Base-by-base conservation (phyloP, 1,139 yeast genomes). In the Yamadazyma aaseri region DNA sequence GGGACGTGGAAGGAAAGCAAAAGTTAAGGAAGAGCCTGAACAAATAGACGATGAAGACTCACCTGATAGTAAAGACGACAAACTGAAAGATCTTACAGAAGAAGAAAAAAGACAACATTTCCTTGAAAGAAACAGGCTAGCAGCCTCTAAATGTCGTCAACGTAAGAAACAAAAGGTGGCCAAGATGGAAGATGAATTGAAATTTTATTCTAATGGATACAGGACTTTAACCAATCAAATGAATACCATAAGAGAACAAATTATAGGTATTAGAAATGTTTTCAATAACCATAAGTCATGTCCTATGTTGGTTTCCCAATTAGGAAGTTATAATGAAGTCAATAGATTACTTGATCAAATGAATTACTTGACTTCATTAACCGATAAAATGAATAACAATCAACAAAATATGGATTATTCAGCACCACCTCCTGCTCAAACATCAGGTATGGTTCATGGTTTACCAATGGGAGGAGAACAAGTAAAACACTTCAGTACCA, bases 131-230 rank as follows among this genome's bases (percentile, higher is more conserved):
- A 92, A 92, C 57, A 73, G 98, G 41, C 79, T 92, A 10, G 99
- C 99, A 0, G 98, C 98, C 0, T 80, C 94, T 25, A 90, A 89
- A 58, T 94, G 97, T 65, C 78, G 99, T 39, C 95, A 86, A 59
- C 76, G 97, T 35, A 94, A 92, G 71, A 92, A 94, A 63, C 90
- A 86, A 55, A 83, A 86, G 70, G 75, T 87, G 28, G 81, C 78
- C 39, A 84, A 82, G 46, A 81, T 92, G 76, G 95, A 90, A 56
- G 79, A 73, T 31, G 95, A 89, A 53, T 70, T 75, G 57, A 71
- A 71, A 21, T 81, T 76, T 48, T 86, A 80, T 56, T 73, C 86
- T 14, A 58, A 72, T 10, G 94, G 90, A 38, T 89, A 86, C 58
- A 75, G 83, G 26, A 78, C 77, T 32, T 62, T 89, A 36, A 73